Conservation (phyloP, 148 eudicot genomes). For the Camellia sinensis region DNA sequence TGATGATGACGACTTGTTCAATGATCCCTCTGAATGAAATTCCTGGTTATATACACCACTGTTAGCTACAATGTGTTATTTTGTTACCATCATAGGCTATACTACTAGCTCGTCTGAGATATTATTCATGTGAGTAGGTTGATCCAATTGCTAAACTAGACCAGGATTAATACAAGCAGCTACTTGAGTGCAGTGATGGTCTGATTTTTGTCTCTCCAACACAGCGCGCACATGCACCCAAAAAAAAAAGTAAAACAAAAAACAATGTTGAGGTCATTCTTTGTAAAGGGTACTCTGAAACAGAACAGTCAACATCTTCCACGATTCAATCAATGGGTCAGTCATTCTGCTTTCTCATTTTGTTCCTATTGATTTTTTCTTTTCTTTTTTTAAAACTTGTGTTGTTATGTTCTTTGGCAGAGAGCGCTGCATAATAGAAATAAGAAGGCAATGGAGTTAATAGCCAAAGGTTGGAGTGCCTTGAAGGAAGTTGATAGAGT, state of each 20-base stretch:
- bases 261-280: constrained; percentile 42
- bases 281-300: constrained; percentile 28
- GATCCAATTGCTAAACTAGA: constrained; percentile 5
- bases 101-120: background rate
- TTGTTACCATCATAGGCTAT: too few species aligned
- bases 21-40: too few species aligned
- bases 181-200: background rate
- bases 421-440: constrained; percentile 86
- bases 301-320: constrained; percentile 22
- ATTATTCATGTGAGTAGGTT: background rate
- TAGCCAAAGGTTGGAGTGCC: constrained; percentile 92
- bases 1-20: too few species aligned
- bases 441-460: constrained; percentile 81
- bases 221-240: too few species aligned
- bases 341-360: constrained; percentile 7
- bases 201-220: background rate
- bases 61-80: too few species aligned
- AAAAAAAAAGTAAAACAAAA: background rate
- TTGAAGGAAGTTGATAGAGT: constrained; percentile 91
- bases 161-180: background rate
- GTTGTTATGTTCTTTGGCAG: constrained; percentile 27
- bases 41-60: too few species aligned
- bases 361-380: background rate
- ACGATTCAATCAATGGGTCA: constrained; percentile 37
- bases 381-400: background rate